These are phyloP conservation scores for Globomyces sp. DNA, from an alignment of 371 early-diverging fungal genomes.

Conservation along the genomic window DNA sequence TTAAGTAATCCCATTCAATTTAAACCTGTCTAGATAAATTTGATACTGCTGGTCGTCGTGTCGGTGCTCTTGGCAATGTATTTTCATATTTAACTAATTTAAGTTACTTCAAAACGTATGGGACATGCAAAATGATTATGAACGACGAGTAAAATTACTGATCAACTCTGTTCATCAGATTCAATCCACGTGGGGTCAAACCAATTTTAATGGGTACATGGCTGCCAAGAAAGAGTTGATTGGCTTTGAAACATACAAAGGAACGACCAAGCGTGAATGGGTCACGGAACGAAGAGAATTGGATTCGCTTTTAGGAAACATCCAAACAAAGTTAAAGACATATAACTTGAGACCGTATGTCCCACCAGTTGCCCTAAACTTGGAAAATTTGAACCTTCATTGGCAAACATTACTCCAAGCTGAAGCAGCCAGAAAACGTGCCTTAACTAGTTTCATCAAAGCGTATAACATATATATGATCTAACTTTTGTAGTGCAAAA, in stretches of 20 bases:
- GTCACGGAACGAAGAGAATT: constrained; percentile 86
- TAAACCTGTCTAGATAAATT: constrained; percentile 62
- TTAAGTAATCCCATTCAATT: too few relatives aligned
- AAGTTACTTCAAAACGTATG: constrained; percentile 74
- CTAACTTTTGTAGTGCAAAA: constrained; percentile 38
- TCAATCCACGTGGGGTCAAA: constrained; percentile 65
- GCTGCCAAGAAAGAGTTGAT: constrained; percentile 71
- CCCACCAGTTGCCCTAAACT: constrained; percentile 74
- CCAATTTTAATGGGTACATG: constrained; percentile 64
- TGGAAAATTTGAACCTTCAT: constrained; percentile 70
- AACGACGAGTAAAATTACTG: constrained; percentile 68
- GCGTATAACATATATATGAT: constrained; percentile 47
- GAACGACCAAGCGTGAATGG: constrained; percentile 78
- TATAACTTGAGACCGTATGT: constrained; percentile 82
- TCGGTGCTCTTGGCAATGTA: constrained; percentile 82
- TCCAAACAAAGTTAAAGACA: constrained; percentile 91
- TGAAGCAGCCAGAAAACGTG: constrained; percentile 75
- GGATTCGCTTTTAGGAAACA: constrained; percentile 77
- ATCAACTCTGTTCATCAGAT: constrained; percentile 62
- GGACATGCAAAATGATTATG: constrained; percentile 91
- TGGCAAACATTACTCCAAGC: constrained; percentile 71
- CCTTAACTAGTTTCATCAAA: constrained; percentile 77
- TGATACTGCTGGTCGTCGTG: constrained; percentile 87
- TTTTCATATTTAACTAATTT: neutral
- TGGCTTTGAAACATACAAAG: constrained; percentile 80